A percentile compares a stretch with the other conserved stretches of the same genome.
Conservation (phyloP, 2,329 filamentous ascomycete genomes). For the Amylocarpus encephaloides region DNA sequence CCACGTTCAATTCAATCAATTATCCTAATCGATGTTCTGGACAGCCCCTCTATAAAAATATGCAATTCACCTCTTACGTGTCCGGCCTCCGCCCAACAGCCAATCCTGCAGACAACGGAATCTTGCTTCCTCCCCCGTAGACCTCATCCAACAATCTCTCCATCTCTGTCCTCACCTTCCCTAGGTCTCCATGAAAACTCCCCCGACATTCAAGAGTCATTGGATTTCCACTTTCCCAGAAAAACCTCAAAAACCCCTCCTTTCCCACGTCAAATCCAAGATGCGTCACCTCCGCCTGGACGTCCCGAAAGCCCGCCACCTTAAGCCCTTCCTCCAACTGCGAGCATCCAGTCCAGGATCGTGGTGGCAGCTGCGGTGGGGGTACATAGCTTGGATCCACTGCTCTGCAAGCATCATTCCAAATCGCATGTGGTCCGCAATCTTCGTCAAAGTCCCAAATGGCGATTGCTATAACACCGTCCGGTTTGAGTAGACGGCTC, state of each 20-base stretch:
- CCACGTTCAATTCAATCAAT: too few species aligned
- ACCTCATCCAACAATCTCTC: constrained; percentile 3
- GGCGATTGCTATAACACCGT: constrained; percentile 2
- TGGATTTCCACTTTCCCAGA: constrained; percentile 6
- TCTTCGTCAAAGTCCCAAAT: constrained; percentile 8
- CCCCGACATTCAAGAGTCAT: not conserved
- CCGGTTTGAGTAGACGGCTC: not conserved
- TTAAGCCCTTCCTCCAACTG: constrained; percentile 1
- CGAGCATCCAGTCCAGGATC: not conserved
- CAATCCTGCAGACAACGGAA: constrained; percentile 4
- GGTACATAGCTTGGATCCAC: constrained; percentile 2
- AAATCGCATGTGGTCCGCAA: constrained; percentile 5
- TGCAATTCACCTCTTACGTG: too few species aligned
- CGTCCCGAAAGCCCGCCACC: constrained; percentile 1
- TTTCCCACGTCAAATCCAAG: constrained; percentile 5
- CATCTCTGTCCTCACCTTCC: constrained; percentile 4
- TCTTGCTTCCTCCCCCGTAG: constrained; percentile 1
- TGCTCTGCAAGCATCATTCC: not conserved
- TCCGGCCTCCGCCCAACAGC: constrained; percentile 2
- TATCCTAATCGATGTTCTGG: too few species aligned
- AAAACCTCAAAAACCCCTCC: constrained; percentile 4
- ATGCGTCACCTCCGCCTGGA: not conserved
- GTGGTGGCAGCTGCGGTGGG: not conserved
- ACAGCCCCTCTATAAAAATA: too few species aligned
- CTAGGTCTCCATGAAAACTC: constrained; percentile 6